Evolutionary conservation across 257 asterid genomes (phyloP).

Genomic region (Scutellaria baicalensis): DNA sequence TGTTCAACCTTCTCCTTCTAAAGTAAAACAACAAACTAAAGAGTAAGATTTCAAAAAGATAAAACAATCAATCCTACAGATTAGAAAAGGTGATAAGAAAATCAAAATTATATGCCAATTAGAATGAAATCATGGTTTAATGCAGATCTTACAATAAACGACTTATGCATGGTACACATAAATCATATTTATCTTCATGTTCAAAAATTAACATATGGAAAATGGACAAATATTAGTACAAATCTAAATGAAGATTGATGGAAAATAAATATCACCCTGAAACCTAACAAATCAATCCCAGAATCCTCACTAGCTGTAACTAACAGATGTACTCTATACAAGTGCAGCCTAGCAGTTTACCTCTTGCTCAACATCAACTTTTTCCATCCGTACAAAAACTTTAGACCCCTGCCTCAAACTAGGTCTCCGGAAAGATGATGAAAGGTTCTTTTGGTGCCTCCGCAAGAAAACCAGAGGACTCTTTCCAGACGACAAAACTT

Average conservation of each 20-base stretch:
- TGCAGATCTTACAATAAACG: neutral
- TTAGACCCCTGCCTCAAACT: constrained; percentile 74
- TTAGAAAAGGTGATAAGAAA: neutral
- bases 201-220: too few species aligned
- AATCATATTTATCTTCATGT: too few species aligned
- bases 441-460: constrained; percentile 38
- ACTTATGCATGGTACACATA: neutral
- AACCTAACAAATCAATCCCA: too few species aligned
- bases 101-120: neutral
- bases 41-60: constrained; percentile 9
- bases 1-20: constrained; percentile 92
- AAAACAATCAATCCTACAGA: constrained; percentile 1
- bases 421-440: constrained; percentile 53
- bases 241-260: too few species aligned
- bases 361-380: constrained; percentile 79
- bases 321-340: neutral
- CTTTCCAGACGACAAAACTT: constrained; percentile 64
- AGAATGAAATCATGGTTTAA: neutral
- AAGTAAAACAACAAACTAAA: constrained; percentile 16
- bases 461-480: constrained; percentile 51
- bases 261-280: too few species aligned
- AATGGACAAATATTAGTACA: too few species aligned
- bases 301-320: too few species aligned
- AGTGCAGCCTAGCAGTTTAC: constrained; percentile 24
- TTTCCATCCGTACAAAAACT: constrained; percentile 30